Evolutionary conservation across 345 rosid genomes (phyloP), one percentile per base, ranked within the genome.

Genomic region (Turnera subulata): DNA sequence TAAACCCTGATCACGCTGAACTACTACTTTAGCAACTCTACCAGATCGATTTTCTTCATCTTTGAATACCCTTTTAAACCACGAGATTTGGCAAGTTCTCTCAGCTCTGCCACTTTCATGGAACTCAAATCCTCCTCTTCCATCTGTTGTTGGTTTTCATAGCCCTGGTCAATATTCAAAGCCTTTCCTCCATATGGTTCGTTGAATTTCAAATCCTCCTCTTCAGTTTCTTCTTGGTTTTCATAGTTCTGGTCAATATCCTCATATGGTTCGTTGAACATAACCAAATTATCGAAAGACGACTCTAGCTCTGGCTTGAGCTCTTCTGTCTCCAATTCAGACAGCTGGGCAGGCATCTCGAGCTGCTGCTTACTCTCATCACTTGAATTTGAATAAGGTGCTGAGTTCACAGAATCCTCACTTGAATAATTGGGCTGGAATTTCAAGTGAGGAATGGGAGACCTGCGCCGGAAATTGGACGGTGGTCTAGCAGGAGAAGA

Each of bases 1-100:
- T n/a, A 9, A 9, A 24, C n/a, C n/a, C n/a, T n/a, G n/a, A n/a
- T n/a, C n/a, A n/a, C n/a, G n/a, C 10, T 13, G 37, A 23, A 29
- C 35, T 29, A 29, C 35, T 70, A 51, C 44, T 69, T 38, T 20
- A 92, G 86, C 79, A 89, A 68, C 64, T 71, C 69, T 65, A 92
- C 50, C 55, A 92, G 75, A 8, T 78, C 79, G 2, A 69, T 64
- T 72, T 89, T 92, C 78, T 89, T 92, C 96, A 89, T 80, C 84
- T 78, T 92, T 9, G 95, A 89, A 67, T 67, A 71, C 69, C 93
- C 91, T 69, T 79, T 92, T 55, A 89, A n/a, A 21, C 98, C 89
- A 1, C 84, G 80, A 46, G 91, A 73, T 59, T 86, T 92, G 29
- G 97, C 98, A 49, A 89, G 53, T 57, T 75, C 80, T 68, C 86